Evolutionary conservation across 208 protist genomes (phyloP), one percentile per base, ranked within the genome.

Genomic region (Trypanosoma lewisi): DNA sequence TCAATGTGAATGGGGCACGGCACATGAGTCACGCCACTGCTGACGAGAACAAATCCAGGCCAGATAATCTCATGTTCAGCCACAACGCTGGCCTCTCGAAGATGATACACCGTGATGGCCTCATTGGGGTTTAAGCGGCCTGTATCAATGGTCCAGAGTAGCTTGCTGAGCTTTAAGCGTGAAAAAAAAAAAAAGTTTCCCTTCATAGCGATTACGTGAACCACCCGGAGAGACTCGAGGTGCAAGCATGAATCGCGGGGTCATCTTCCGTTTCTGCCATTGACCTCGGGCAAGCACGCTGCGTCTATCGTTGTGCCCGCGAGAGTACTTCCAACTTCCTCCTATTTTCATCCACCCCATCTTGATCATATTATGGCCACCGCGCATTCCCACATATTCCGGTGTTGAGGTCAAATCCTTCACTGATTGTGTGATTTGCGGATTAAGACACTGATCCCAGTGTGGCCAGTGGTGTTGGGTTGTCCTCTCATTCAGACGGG

Each of bases 301-400:
- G 7, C 91, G 87, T 0, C 80, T 70, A 62, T 91, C 84, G 63
- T 96, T 96, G 75, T 91, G 92, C 45, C 77, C 76, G 21, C 86
- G 80, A 8, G 85, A 63, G 64, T 93, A 94, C 73, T 88, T 91
- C 86, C 87, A 94, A 67, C 85, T 93, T 14, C 86, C 84, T 34
- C 91, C 91, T 37, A 94, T 92, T 72, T 93, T 93, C 82, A 93
- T 91, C 91, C 91, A 96, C 23, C 91, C 91, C 80, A 96, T 87
- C 51, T 84, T 89, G 60, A 88, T 91, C 57, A 96, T 75, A 63
- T 91, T 90, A 66, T 94, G 83, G 0, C 91, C 91, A 53, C 74
- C 83, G 34, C 91, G 87, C 7, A 77, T 78, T 17, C 91, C 91
- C 17, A 96, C 85, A 66, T 91, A 96, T 65, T 96, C 85, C 21